Percentiles rank a stretch among this genome's conserved stretches.
Conservation (phyloP, 2,329 filamentous ascomycete species). For the Monilinia fructicola region DNA sequence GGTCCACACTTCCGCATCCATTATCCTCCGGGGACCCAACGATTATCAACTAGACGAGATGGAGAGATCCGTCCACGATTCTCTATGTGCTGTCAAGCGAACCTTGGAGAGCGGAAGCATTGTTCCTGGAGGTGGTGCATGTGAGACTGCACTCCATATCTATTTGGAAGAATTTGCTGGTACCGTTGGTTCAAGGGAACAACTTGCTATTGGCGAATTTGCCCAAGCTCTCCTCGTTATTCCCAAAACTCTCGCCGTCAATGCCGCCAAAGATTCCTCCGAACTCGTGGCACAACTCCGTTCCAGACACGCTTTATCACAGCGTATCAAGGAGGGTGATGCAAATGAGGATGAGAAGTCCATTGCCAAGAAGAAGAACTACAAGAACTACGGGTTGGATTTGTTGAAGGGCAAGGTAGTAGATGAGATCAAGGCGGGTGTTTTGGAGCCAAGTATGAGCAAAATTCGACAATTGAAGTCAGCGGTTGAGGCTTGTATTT, state of each 20-base stretch:
- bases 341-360: slow-evolving; percentile 83
- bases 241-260: slow-evolving; percentile 94
- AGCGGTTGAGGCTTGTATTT: slow-evolving; percentile 96
- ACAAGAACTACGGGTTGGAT: slow-evolving; percentile 98
- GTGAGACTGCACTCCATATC: slow-evolving; percentile 98
- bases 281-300: slow-evolving; percentile 95
- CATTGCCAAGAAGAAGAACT: slow-evolving; percentile 89
- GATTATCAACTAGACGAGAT: slow-evolving; percentile 98
- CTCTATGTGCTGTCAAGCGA: slow-evolving; percentile 92
- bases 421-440: slow-evolving; percentile 90
- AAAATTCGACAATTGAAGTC: slow-evolving; percentile 98
- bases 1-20: slow-evolving; percentile 87
- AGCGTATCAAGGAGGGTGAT: slow-evolving; percentile 85
- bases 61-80: slow-evolving; percentile 98
- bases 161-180: slow-evolving; percentile 98
- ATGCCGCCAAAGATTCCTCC: slow-evolving; percentile 93
- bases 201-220: slow-evolving; percentile 96
- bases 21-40: slow-evolving; percentile 93
- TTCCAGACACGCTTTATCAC: slow-evolving; percentile 88
- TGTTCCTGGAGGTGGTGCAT: slow-evolving; percentile 92
- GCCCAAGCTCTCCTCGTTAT: slow-evolving; percentile 91
- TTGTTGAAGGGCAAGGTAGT: slow-evolving; percentile 84
- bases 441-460: slow-evolving; percentile 95
- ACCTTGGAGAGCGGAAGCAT: slow-evolving; percentile 96
- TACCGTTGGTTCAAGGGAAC: slow-evolving; percentile 93